Conservation (phyloP, 805 yeast genomes). For the Kuraishia molischiana region DNA sequence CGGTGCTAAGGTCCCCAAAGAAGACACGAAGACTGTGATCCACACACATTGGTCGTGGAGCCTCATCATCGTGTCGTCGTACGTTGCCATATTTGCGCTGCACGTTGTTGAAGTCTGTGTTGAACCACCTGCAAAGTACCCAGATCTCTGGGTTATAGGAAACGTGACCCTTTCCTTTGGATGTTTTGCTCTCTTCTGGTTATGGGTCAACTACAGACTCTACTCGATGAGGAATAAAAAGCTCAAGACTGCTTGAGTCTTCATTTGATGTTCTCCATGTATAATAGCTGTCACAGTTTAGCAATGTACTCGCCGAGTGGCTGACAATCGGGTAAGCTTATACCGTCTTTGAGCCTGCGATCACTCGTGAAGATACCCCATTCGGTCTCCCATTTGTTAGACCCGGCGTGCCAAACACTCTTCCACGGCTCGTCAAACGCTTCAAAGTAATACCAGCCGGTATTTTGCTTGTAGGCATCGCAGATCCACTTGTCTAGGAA, state of each 20-base stretch:
- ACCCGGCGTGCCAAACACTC: conserved; percentile 34
- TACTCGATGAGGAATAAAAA: conserved; percentile 20
- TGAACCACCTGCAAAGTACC: conserved; percentile 50
- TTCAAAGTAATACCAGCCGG: conserved; percentile 53
- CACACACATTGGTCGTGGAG: conserved; percentile 31
- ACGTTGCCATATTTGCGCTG: conserved; percentile 35
- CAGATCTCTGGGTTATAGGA: conserved; percentile 79
- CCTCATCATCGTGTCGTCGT: conserved; percentile 39
- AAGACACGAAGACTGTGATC: conserved; percentile 3
- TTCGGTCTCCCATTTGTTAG: conserved; percentile 53
- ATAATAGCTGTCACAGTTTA: background rate
- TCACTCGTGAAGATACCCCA: conserved; percentile 57
- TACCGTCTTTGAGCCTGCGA: conserved; percentile 33
- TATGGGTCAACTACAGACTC: conserved; percentile 68
- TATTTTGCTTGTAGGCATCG: conserved; percentile 21
- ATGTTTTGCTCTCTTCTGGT: conserved; percentile 65
- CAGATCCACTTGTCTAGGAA: conserved; percentile 48
- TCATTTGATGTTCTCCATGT: too few species aligned
- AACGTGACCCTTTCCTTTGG: conserved; percentile 69
- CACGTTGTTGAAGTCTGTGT: conserved; percentile 44
- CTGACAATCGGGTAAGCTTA: conserved; percentile 27
- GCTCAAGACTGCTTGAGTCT: conserved; percentile 9
- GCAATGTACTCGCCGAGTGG: background rate
- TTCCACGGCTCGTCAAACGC: conserved; percentile 75
- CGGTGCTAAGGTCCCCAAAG: conserved; percentile 4